Conservation (phyloP, 768 basidiomycete genomes). For the Panaeolus papilionaceus region DNA sequence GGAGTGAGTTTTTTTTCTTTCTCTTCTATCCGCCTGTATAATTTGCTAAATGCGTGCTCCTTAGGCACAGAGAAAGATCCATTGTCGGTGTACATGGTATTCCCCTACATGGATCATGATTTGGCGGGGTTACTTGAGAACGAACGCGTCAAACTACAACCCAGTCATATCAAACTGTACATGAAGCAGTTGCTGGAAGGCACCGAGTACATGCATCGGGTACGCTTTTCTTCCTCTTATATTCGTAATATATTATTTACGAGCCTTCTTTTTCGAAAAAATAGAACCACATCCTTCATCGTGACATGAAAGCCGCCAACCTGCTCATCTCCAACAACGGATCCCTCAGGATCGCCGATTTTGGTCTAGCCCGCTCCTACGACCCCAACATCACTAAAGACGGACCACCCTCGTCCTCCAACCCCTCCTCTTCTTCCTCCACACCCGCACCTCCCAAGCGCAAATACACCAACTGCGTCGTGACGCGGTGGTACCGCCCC, state of each 20-base stretch:
- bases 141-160: conserved; percentile 80
- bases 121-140: conserved; percentile 95
- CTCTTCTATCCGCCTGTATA: neutral
- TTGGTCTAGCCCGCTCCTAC: conserved; percentile 90
- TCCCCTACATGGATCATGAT: conserved; percentile 99
- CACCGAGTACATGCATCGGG: conserved; percentile 94
- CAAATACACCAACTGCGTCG: conserved; percentile 95
- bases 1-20: conserved; percentile 54
- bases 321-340: conserved; percentile 91
- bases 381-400: conserved; percentile 55
- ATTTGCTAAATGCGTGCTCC: conserved; percentile 8
- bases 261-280: conserved; percentile 19
- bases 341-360: conserved; percentile 88
- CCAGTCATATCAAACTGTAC: conserved; percentile 92
- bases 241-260: conserved; percentile 18
- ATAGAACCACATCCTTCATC: conserved; percentile 95
- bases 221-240: conserved; percentile 45
- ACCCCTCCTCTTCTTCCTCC: conserved; percentile 38
- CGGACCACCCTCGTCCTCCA: conserved; percentile 23
- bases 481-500: conserved; percentile 94
- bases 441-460: conserved; percentile 51
- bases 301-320: conserved; percentile 99
- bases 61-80: conserved; percentile 73
- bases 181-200: conserved; percentile 97
- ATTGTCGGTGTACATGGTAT: conserved; percentile 96